Base-by-base conservation (phyloP, 2,329 filamentous ascomycete genomes). In the Madurella mycetomatis region DNA sequence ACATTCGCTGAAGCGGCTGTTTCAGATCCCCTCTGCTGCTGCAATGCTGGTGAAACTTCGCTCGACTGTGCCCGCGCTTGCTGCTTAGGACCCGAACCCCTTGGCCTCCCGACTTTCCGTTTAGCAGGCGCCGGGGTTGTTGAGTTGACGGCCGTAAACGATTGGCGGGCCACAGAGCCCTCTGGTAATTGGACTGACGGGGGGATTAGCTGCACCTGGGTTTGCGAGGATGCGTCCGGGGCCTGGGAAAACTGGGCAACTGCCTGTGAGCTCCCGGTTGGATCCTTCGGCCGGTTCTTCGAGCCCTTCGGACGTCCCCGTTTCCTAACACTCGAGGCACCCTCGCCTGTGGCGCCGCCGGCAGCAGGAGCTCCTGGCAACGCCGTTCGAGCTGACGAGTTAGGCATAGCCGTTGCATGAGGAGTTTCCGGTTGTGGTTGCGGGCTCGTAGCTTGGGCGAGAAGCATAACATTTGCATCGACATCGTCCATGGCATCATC, bases 261-360 rank as follows among this genome's bases (percentile, higher is more conserved):
- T 43, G 32, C 19, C 30, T 52, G 52, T 17, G 43, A 43, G 25
- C 42, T 56, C 1, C 19, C 41, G 16, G 19, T 17, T 2, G 42
- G 18, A 30, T 72, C 69, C 56, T 73, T 77, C 2, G 73, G 70
- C 2, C 75, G 71, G 56, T 80, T 81, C 55, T 76, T 78, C 1
- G 78, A 80, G 0, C 78, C 78, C 55, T 79, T 80, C 0, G 78
- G 78, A 32, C 78, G 71, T 5, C 78, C 75, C 52, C 74, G 69
- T 47, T 70, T 74, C 62, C 71, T 76, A 1, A 63, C 56, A 41
- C 59, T 65, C 2, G 69, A 53, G 9, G 54, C 60, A 9, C 54
- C 60, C 17, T 60, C 63, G 16, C 40, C 16, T 31, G 53, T 25
- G 5, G 40, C 39, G 18, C 42, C 46, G n/a, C 12, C 18, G 19